phyloP scores from a whole-genome alignment of 1,139 yeast genomes.

The Blastobotrys serpentis region DNA sequence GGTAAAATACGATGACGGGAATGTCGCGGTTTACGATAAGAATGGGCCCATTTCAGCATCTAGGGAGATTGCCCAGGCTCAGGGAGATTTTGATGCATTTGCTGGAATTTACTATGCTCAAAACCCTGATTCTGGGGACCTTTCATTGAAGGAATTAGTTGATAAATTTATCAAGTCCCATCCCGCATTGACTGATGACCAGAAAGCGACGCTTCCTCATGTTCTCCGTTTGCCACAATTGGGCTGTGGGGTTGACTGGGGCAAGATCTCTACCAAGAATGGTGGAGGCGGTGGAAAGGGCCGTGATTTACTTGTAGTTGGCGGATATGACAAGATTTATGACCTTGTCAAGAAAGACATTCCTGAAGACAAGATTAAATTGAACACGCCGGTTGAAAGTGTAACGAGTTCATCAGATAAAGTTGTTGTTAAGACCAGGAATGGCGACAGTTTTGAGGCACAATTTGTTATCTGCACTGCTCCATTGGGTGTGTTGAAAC shows the following conservation, averaged over 20 bases:
- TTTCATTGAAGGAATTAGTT: conserved; percentile 53
- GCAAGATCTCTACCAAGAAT: conserved; percentile 24
- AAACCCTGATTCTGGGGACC: conserved; percentile 51
- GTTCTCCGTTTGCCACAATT: conserved; percentile 58
- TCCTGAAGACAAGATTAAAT: conserved; percentile 44
- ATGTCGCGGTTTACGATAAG: conserved; percentile 36
- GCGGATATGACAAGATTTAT: conserved; percentile 52
- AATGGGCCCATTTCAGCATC: conserved; percentile 37
- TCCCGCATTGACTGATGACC: conserved; percentile 45
- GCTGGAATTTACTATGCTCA: conserved; percentile 54
- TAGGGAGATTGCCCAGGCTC: conserved; percentile 47
- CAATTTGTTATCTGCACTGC: conserved; percentile 66
- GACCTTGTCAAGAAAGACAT: conserved; percentile 34
- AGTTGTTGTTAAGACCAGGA: conserved; percentile 32
- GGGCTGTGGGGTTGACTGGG: conserved; percentile 68
- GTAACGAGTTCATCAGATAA: conserved; percentile 36
- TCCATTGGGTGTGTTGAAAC: conserved; percentile 66
- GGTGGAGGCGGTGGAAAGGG: conserved; percentile 66
- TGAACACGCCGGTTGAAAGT: conserved; percentile 48
- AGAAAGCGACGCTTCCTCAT: conserved; percentile 50
- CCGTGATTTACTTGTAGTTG: conserved; percentile 84
- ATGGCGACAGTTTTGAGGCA: conserved; percentile 39
- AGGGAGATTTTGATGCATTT: conserved; percentile 59
- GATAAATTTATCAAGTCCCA: conserved; percentile 48
- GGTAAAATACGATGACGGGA: conserved; percentile 48